These are phyloP conservation scores for Sugiyamaella qingdaonensis DNA, from an alignment of 805 yeast species.

Conservation along the genomic window DNA sequence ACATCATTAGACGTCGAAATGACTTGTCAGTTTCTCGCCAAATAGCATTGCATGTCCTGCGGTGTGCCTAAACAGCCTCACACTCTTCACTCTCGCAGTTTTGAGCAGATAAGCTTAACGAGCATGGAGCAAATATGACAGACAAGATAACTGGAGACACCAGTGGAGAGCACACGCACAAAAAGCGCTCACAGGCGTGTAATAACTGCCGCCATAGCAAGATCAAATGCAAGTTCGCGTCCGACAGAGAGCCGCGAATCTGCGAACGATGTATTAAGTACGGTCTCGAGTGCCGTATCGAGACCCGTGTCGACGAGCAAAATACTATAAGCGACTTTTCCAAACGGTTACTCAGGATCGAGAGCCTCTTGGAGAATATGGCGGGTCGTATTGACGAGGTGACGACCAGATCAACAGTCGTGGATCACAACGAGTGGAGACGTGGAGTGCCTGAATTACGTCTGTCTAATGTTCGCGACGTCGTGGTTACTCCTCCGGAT, in stretches of 20 bases:
- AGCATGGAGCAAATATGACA: no score
- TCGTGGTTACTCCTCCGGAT: not conserved
- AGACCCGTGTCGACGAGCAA: constrained; percentile 10
- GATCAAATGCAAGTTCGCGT: constrained; percentile 20
- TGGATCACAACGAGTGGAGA: not conserved
- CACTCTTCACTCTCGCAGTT: no score
- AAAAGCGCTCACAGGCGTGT: constrained; percentile 21
- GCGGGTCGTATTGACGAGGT: constrained; percentile 9
- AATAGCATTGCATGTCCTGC: no score
- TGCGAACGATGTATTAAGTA: constrained; percentile 20
- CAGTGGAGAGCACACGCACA: not conserved
- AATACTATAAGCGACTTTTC: constrained; percentile 13
- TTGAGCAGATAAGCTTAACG: no score
- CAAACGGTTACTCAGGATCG: constrained; percentile 13
- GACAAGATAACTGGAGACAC: no score
- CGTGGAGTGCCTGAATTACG: not conserved
- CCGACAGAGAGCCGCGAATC: constrained; percentile 11
- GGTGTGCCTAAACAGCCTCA: no score
- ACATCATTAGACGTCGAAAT: no score
- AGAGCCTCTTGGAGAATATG: constrained; percentile 12
- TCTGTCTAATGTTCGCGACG: not conserved
- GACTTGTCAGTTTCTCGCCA: no score
- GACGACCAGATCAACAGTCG: not conserved
- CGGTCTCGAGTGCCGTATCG: constrained; percentile 18
- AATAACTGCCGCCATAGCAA: constrained; percentile 18